Percentiles rank a stretch among this genome's conserved stretches.
These are phyloP conservation scores for Lactifluus hygrophoroides DNA, from an alignment of 768 basidiomycete species.

Conservation along the genomic window DNA sequence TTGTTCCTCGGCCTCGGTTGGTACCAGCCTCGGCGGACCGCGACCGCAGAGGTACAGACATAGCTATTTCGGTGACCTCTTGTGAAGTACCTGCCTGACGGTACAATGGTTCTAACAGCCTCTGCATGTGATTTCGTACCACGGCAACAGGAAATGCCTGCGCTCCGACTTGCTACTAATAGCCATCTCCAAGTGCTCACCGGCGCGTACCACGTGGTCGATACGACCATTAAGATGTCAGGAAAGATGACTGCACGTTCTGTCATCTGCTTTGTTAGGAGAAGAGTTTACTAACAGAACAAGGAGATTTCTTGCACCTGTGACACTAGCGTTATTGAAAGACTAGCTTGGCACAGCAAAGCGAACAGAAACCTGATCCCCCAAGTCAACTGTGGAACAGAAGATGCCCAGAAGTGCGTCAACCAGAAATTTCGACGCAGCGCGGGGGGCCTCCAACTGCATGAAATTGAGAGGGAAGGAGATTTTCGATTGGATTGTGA, in stretches of 20 bases:
- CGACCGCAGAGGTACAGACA: background rate
- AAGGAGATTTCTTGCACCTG: too few relatives aligned
- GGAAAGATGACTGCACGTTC: too few relatives aligned
- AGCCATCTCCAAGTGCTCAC: background rate
- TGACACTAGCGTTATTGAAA: background rate
- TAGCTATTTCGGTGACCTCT: background rate
- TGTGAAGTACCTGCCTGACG: background rate
- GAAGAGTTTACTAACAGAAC: too few relatives aligned
- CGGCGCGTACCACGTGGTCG: too few relatives aligned
- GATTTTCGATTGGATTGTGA: too few relatives aligned
- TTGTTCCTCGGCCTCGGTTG: background rate
- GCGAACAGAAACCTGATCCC: background rate
- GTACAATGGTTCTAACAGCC: background rate
- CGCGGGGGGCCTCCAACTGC: too few relatives aligned
- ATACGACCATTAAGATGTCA: too few relatives aligned
- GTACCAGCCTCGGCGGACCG: background rate
- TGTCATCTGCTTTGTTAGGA: too few relatives aligned
- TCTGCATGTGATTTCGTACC: background rate
- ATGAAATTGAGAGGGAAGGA: too few relatives aligned
- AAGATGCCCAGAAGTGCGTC: too few relatives aligned
- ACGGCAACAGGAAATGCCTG: background rate
- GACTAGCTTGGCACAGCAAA: background rate
- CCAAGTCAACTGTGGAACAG: background rate
- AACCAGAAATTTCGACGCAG: too few relatives aligned
- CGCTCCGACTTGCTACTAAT: background rate